Evolutionary conservation across 805 yeast genomes (phyloP).

Genomic region (Candida ovalis): DNA sequence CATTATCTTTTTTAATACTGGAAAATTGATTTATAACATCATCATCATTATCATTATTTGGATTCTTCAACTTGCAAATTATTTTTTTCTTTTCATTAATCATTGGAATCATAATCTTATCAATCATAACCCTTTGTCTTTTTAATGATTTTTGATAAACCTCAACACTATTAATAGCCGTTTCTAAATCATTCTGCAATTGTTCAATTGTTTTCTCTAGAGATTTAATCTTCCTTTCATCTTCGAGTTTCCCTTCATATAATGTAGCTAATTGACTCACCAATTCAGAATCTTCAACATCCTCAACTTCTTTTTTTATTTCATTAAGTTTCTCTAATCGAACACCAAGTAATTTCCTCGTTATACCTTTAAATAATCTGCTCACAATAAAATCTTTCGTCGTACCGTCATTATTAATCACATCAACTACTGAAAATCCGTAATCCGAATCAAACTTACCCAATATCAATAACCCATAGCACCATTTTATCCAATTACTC

Average conservation of each 20-base stretch:
- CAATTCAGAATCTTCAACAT: conserved; percentile 2
- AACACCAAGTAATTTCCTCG: conserved; percentile 13
- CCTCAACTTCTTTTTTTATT: conserved; percentile 2
- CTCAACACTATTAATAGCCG: not conserved
- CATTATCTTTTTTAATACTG: not conserved
- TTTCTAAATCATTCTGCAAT: conserved; percentile 1
- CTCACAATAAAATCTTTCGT: not conserved
- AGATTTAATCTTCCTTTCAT: conserved; percentile 5
- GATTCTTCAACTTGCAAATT: conserved; percentile 6
- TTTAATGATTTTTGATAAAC: not conserved
- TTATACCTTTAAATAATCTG: conserved; percentile 5
- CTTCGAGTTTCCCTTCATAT: conserved; percentile 12
- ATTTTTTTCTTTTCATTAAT: conserved; percentile 15
- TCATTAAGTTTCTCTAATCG: conserved; percentile 2
- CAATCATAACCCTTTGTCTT: conserved; percentile 3
- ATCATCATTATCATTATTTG: not conserved
- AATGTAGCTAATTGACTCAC: conserved; percentile 9
- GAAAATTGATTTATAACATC: not conserved
- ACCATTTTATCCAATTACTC: not conserved
- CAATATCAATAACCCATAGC: not conserved
- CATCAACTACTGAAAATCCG: not conserved
- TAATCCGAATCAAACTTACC: conserved; percentile 1
- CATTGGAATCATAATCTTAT: conserved; percentile 14
- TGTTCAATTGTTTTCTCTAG: conserved; percentile 5
- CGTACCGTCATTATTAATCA: not conserved